Evolutionary conservation across 2,329 filamentous ascomycete genomes (phyloP).

Genomic region (Sporothrix phasma): DNA sequence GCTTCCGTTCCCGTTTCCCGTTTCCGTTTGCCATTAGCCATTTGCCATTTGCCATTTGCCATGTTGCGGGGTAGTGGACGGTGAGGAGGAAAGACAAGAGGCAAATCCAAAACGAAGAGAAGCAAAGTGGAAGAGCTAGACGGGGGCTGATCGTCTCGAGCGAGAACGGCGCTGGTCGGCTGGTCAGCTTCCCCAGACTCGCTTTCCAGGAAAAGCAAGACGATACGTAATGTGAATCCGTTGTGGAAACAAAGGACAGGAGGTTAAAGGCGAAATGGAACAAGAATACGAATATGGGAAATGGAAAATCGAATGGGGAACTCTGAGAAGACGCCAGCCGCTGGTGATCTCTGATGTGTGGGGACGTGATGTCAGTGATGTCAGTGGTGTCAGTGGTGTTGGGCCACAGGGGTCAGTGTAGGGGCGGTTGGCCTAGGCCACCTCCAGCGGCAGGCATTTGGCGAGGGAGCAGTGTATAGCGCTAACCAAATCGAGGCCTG

Average conservation of each 20-base stretch:
- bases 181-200: neutral
- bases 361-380: neutral
- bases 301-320: neutral
- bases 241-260: too few species aligned
- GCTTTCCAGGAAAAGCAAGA: neutral
- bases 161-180: neutral
- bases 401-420: too few species aligned
- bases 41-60: too few species aligned
- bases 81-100: neutral
- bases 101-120: neutral
- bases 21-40: too few species aligned
- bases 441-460: neutral
- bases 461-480: neutral
- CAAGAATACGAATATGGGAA: neutral
- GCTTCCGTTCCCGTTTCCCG: too few species aligned
- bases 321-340: too few species aligned
- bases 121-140: neutral
- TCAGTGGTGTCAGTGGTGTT: too few species aligned
- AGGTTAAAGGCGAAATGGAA: neutral
- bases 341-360: neutral
- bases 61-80: too few species aligned
- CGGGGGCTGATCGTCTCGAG: too few species aligned
- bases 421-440: too few species aligned
- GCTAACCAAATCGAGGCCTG: neutral
- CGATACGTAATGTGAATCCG: neutral